These are phyloP conservation scores for Candida sp. DNA, from an alignment of 1,139 yeast genomes.

Conservation along the genomic window DNA sequence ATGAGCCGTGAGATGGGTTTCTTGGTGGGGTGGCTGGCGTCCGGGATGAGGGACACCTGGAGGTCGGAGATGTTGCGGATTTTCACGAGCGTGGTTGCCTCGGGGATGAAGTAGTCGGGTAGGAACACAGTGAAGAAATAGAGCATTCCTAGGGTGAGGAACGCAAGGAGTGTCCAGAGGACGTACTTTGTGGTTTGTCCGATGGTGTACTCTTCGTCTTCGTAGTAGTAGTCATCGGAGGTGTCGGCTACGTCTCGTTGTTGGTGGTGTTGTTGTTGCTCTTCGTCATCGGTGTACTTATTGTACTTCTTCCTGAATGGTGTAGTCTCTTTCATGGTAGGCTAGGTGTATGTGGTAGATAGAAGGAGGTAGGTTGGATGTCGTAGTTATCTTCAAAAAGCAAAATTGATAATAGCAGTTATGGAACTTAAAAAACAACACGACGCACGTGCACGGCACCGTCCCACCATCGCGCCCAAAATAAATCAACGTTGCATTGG, in stretches of 20 bases:
- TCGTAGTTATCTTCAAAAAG: background rate
- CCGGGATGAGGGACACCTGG: constrained; percentile 21
- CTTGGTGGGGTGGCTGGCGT: background rate
- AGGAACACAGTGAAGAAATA: constrained; percentile 38
- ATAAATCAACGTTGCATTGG: too few relatives aligned
- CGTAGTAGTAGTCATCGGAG: background rate
- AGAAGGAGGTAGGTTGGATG: background rate
- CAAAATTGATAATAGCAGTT: too few relatives aligned
- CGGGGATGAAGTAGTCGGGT: constrained; percentile 41
- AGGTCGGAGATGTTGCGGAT: constrained; percentile 31
- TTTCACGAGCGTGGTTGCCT: constrained; percentile 28
- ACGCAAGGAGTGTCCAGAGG: constrained; percentile 16
- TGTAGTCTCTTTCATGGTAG: background rate
- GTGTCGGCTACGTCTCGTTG: background rate
- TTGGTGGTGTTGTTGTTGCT: background rate
- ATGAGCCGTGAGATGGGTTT: constrained; percentile 51
- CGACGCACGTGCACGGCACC: too few relatives aligned
- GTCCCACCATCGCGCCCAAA: too few relatives aligned
- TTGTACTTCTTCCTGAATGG: background rate
- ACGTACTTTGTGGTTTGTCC: constrained; percentile 14
- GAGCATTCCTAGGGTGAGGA: constrained; percentile 21
- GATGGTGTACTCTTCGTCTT: background rate
- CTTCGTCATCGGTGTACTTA: background rate
- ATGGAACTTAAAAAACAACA: too few relatives aligned
- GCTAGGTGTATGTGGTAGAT: background rate